These are phyloP conservation scores for Scalesia atractyloides DNA, from an alignment of 129 eudicot species.

Conservation along the genomic window DNA sequence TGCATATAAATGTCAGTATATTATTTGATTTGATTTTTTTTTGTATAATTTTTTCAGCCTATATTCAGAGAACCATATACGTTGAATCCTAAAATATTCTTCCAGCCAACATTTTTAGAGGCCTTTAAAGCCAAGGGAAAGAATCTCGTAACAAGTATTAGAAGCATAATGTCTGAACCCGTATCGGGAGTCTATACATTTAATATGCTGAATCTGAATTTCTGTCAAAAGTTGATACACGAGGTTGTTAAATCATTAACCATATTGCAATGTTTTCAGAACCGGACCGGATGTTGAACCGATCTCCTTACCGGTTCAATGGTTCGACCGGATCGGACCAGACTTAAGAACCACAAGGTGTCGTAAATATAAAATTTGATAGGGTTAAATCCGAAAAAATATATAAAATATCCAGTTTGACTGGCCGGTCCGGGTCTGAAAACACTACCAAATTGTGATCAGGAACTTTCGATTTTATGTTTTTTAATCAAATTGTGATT, in stretches of 20 bases:
- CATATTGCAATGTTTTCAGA: neutral
- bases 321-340: no score
- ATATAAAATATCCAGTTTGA: no score
- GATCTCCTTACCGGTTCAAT: no score
- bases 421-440: no score
- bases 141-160: slow-evolving; percentile 57
- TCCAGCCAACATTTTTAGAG: slow-evolving; percentile 61
- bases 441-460: no score
- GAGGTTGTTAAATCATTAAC: slow-evolving; percentile 53
- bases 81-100: slow-evolving; percentile 65
- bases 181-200: slow-evolving; percentile 73
- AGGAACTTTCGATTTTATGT: slow-evolving; percentile 38
- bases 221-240: slow-evolving; percentile 68
- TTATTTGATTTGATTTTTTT: neutral
- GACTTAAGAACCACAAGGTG: no score
- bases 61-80: slow-evolving; percentile 66
- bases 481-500: slow-evolving; percentile 50
- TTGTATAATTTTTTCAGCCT: slow-evolving; percentile 44
- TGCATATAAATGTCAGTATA: no score
- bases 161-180: slow-evolving; percentile 69
- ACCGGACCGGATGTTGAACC: no score
- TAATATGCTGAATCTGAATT: slow-evolving; percentile 73
- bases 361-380: no score
- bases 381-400: no score
- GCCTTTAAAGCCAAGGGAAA: slow-evolving; percentile 49